phyloP scores from a whole-genome alignment of 2,329 filamentous ascomycete genomes.

The Colletotrichum sublineola region DNA sequence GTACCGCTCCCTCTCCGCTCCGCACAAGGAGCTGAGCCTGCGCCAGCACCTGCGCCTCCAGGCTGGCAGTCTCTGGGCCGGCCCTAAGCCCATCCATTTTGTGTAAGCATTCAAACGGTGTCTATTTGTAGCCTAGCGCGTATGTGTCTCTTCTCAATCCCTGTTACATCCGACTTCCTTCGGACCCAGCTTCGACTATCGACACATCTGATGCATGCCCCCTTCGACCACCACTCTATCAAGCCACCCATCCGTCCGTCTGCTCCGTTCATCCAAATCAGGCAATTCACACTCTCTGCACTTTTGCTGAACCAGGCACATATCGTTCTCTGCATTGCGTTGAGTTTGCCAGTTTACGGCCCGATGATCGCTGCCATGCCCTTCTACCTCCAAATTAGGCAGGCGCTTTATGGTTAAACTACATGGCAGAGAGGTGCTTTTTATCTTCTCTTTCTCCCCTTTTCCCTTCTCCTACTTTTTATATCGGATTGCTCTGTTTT shows the following conservation, averaged over 20 bases:
- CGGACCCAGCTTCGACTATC: background rate
- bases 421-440: background rate
- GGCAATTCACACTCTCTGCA: background rate
- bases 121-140: background rate
- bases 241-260: background rate
- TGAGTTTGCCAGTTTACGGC: background rate
- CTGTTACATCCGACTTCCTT: constrained; percentile 2
- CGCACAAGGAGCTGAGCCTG: background rate
- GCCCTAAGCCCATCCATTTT: background rate
- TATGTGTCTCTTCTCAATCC: background rate
- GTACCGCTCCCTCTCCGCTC: constrained; percentile 3
- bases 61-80: background rate
- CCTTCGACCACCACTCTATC: background rate
- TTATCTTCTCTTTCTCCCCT: background rate
- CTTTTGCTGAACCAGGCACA: background rate
- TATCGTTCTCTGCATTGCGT: background rate
- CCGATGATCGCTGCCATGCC: background rate
- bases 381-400: background rate
- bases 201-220: background rate
- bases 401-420: background rate
- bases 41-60: constrained; percentile 9
- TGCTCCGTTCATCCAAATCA: background rate
- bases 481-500: too few relatives aligned
- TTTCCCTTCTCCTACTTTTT: background rate
- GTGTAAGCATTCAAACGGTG: constrained; percentile 18